Conservation (phyloP, 1,139 yeast species). For the Scheffersomyces parashehatae region DNA sequence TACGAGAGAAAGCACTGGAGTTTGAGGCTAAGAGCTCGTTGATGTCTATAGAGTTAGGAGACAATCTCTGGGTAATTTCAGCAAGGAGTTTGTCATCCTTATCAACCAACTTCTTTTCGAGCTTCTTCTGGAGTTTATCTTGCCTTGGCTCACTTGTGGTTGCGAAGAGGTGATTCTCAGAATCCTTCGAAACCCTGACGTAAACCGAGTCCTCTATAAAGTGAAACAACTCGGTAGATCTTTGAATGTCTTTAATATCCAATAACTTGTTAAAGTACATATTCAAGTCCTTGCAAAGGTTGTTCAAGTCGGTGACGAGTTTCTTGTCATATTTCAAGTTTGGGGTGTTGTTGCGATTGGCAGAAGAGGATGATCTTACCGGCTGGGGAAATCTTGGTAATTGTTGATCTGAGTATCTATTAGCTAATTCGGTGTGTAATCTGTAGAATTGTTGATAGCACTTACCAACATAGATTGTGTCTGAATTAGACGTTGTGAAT, state of each 20-base stretch:
- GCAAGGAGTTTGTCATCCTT: constrained; percentile 5
- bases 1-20: constrained; percentile 22
- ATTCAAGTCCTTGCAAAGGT: constrained; percentile 13
- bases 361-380: constrained; percentile 8
- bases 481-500: constrained; percentile 11
- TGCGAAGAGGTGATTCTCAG: neutral
- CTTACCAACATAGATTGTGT: constrained; percentile 15
- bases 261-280: constrained; percentile 11
- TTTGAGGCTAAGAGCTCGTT: constrained; percentile 10
- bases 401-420: constrained; percentile 2
- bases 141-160: no score
- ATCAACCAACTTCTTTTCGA: neutral
- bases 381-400: constrained; percentile 15
- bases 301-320: constrained; percentile 10
- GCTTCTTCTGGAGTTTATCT: no score
- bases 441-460: constrained; percentile 23
- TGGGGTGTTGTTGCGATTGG: neutral
- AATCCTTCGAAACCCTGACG: constrained; percentile 2
- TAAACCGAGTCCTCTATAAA: constrained; percentile 9
- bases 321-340: constrained; percentile 6
- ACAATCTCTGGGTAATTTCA: constrained; percentile 22
- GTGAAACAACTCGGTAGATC: constrained; percentile 5
- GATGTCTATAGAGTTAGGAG: constrained; percentile 26
- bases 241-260: constrained; percentile 4
- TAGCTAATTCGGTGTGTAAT: constrained; percentile 13